Evolutionary conservation across 169 alveolate species (phyloP).

Genomic region (Cryptosporidium sp.): DNA sequence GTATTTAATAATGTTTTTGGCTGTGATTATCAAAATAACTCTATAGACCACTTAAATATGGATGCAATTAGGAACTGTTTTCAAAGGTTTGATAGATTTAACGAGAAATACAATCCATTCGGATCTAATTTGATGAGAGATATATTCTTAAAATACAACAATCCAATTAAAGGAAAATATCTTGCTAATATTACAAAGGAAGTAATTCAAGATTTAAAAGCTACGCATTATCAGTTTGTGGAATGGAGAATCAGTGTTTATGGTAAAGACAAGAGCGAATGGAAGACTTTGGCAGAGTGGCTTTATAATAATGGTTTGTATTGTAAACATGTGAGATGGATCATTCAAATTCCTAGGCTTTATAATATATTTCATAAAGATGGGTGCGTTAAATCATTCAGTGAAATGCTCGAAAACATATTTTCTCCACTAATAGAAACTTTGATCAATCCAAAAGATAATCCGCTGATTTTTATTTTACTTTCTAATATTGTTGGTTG

Average conservation of each 20-base stretch:
- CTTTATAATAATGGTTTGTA: constrained; percentile 83
- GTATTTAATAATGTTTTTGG: constrained; percentile 84
- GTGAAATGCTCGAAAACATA: constrained; percentile 85
- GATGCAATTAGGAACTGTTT: constrained; percentile 90
- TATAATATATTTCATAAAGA: constrained; percentile 84
- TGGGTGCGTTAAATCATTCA: constrained; percentile 82
- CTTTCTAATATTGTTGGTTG: constrained; percentile 83
- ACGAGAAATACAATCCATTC: constrained; percentile 90
- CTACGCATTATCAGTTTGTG: constrained; percentile 86
- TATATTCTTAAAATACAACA: constrained; percentile 90
- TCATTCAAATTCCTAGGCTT: constrained; percentile 91
- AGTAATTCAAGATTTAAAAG: constrained; percentile 87
- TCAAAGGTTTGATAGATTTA: constrained; percentile 93
- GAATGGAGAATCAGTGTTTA: constrained; percentile 94
- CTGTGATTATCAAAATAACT: constrained; percentile 80
- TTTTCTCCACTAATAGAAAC: constrained; percentile 58
- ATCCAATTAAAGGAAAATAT: constrained; percentile 82
- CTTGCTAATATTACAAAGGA: constrained; percentile 91
- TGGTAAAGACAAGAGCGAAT: constrained; percentile 89
- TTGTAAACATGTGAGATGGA: constrained; percentile 86
- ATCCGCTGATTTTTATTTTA: constrained; percentile 42
- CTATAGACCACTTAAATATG: constrained; percentile 85
- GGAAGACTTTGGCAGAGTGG: constrained; percentile 92
- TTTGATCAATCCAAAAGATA: constrained; percentile 65
- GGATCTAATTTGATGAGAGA: constrained; percentile 89